Percentiles rank a stretch among this genome's conserved stretches.
Evolutionary conservation across 208 protist species (phyloP).

Genomic region (Hexamita inflata): DNA sequence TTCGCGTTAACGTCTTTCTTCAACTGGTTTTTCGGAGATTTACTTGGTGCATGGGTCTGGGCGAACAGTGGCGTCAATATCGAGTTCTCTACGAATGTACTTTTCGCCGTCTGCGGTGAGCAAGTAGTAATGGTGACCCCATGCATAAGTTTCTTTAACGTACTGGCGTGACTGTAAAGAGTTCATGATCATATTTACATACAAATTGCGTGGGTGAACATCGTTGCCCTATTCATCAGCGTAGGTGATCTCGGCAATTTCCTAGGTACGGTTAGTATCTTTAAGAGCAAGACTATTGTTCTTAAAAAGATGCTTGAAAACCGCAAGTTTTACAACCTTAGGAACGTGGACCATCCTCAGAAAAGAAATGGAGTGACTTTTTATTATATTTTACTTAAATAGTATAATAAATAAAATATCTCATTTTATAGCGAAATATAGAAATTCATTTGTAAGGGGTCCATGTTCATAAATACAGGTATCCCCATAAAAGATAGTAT

Average conservation of each 20-base stretch:
- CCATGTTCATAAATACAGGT: too few species aligned
- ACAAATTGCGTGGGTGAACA: neutral
- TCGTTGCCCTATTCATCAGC: neutral
- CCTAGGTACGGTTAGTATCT: neutral
- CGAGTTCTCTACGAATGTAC: constrained; percentile 18
- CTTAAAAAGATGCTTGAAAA: constrained; percentile 25
- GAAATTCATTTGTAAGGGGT: too few species aligned
- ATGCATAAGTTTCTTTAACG: constrained; percentile 24
- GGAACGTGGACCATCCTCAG: constrained; percentile 33
- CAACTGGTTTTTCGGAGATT: neutral
- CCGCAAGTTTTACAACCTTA: neutral
- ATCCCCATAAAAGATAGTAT: too few species aligned
- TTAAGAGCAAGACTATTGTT: constrained; percentile 19
- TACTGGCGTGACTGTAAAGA: constrained; percentile 18
- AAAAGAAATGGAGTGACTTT: too few species aligned
- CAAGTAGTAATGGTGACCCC: constrained; percentile 24
- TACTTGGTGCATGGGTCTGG: constrained; percentile 9
- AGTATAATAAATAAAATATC: too few species aligned
- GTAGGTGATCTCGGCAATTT: neutral
- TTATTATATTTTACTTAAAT: too few species aligned
- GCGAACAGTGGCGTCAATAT: neutral
- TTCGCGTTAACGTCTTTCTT: neutral
- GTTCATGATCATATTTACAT: neutral
- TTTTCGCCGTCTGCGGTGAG: constrained; percentile 8
- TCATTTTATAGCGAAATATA: too few species aligned